Percentiles rank a stretch among this genome's conserved stretches.
phyloP scores from a whole-genome alignment of 2,329 filamentous ascomycete genomes.

The Nannizzia gypsea region DNA sequence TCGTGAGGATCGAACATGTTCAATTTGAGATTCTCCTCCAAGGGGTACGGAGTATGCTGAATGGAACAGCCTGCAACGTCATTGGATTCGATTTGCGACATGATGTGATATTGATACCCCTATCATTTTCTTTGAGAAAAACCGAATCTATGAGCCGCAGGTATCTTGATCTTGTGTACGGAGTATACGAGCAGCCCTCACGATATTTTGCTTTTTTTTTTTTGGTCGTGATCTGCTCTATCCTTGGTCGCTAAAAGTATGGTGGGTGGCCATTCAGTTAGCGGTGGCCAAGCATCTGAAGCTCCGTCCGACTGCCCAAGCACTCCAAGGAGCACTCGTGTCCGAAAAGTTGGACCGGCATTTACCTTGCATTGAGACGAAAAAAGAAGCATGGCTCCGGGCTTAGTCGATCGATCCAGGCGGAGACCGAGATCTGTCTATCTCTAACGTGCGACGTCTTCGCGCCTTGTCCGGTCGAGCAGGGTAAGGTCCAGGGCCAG shows the following conservation, averaged over 20 bases:
- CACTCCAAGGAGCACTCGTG: background rate
- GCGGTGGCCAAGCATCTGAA: background rate
- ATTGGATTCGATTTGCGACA: background rate
- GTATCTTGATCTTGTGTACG: background rate
- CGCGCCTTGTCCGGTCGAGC: background rate
- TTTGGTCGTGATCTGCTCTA: background rate
- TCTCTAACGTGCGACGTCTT: conserved; percentile 6
- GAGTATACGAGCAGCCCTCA: background rate
- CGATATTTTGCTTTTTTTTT: background rate
- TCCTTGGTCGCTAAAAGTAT: background rate
- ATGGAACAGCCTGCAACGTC: too few species aligned
- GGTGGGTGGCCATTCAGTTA: background rate
- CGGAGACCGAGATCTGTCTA: background rate
- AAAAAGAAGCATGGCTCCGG: background rate
- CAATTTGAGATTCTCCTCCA: background rate
- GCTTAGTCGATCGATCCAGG: background rate
- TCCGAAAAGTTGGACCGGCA: background rate
- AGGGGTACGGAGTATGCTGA: too few species aligned
- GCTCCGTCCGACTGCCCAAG: background rate
- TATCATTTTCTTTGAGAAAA: background rate
- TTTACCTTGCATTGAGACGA: background rate
- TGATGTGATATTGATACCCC: background rate
- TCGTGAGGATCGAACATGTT: background rate
- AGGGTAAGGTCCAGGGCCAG: background rate
- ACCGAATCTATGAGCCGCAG: background rate